These are phyloP conservation scores for Trypethelium eluteriae DNA, from an alignment of 495 filamentous ascomycete genomes.

Conservation along the genomic window DNA sequence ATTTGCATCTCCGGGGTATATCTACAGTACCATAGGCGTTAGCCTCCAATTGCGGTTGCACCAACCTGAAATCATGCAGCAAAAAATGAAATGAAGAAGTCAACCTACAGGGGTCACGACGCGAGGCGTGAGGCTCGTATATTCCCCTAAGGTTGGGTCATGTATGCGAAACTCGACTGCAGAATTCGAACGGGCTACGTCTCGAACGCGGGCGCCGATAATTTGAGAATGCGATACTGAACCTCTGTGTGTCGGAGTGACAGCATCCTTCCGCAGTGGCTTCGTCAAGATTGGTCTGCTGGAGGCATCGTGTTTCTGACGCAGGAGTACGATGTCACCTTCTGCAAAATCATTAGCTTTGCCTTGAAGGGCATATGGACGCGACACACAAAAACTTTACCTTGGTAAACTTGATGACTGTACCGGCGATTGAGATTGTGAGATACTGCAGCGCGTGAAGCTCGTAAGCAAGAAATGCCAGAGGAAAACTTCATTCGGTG, in stretches of 20 bases:
- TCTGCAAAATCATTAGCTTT: conserved; percentile 33
- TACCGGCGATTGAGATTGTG: neutral
- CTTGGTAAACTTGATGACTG: conserved; percentile 19
- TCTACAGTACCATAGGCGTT: conserved; percentile 37
- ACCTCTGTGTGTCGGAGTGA: conserved; percentile 45
- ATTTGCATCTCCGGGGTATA: conserved; percentile 65
- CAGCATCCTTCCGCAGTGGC: conserved; percentile 42
- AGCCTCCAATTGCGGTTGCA: too few species aligned
- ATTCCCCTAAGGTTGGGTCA: conserved; percentile 62
- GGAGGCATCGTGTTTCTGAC: conserved; percentile 35
- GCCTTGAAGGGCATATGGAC: neutral
- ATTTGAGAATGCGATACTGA: conserved; percentile 51
- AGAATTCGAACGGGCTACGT: conserved; percentile 48
- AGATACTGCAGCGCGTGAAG: neutral
- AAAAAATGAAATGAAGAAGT: neutral
- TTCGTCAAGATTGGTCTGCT: conserved; percentile 42
- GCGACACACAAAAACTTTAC: conserved; percentile 12
- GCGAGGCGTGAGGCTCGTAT: conserved; percentile 54
- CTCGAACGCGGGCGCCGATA: conserved; percentile 53
- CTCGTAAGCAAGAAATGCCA: neutral
- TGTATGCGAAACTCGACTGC: conserved; percentile 46
- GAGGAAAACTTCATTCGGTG: neutral
- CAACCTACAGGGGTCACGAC: conserved; percentile 62
- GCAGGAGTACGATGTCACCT: conserved; percentile 52
- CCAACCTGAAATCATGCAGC: too few species aligned